phyloP scores from a whole-genome alignment of 352 stramenopile genomes.

The Saprolegnia diclina region DNA sequence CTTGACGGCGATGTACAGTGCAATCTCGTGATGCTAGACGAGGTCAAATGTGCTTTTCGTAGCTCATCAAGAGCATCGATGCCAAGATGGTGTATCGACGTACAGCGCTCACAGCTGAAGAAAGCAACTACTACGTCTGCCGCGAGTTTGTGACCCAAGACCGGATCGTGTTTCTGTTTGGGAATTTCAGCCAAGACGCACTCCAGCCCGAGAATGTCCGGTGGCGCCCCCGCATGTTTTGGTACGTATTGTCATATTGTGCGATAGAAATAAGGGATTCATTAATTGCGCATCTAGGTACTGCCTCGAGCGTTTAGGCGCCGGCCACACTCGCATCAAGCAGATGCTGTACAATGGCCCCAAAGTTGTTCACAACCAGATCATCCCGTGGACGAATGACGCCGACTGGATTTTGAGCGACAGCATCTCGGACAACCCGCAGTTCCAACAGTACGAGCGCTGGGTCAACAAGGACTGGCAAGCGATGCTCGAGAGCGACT shows the following conservation, averaged over 20 bases:
- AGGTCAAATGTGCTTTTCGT: neutral
- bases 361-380: neutral
- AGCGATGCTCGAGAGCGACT: neutral
- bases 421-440: neutral
- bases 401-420: neutral
- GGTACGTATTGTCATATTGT: neutral
- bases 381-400: neutral
- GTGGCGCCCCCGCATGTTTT: slow-evolving; percentile 5
- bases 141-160: neutral
- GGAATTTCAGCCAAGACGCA: slow-evolving; percentile 3
- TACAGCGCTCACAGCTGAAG: neutral
- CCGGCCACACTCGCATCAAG: neutral
- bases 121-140: slow-evolving; percentile 3
- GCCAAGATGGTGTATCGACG: slow-evolving; percentile 3
- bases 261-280: slow-evolving; percentile 1
- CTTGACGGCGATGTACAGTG: neutral
- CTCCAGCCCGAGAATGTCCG: neutral
- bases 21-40: neutral
- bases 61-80: neutral
- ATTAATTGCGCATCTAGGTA: too few relatives aligned
- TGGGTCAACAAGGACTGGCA: neutral
- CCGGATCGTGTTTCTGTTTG: neutral
- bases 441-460: neutral
- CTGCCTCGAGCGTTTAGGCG: neutral
- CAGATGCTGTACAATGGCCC: neutral